Base-by-base conservation (phyloP, 208 protist species). In the Angomonas ambiguus region DNA sequence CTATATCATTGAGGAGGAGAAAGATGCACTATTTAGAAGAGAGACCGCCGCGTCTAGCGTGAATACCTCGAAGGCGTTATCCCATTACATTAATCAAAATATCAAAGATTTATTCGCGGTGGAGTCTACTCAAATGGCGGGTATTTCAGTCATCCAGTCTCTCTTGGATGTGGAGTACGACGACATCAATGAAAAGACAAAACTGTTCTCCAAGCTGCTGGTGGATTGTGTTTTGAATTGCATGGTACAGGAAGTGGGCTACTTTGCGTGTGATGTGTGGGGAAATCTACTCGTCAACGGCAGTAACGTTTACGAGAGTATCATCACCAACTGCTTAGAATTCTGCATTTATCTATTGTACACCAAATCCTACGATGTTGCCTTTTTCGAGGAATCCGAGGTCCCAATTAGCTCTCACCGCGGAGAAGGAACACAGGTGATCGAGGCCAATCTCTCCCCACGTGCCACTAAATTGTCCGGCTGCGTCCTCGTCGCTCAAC, bases 1-100 rank as follows among this genome's bases (percentile, higher is more conserved):
- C 45, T 88, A 92, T 69, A 76, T 96, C 24, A 87, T 96, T 41
- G 85, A 92, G 65, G 91, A 96, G 41, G 87, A 96, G 68, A 79
- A 82, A 51, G 87, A 96, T 56, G 77, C 77, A 0, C 80, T 96
- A 6, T 87, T 92, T 65, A 81, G 91, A 45, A 77, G 81, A 6
- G 81, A 82, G 55, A 53, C 10, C 45, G 74, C 68, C 16, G 34
- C 58, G 33, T 51, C 56, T 34, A n/a, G 51, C 20, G 27, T 63
- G 45, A 69, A 74, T 41, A 70, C 74, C 13, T 65, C 86, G 16
- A 80, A 83, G 35, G 69, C 77, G 32, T 68, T 92, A 22, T 69
- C 78, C 18, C 78, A 74, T 41, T 96, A 85, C 81, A 71, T 96
- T 6, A 91, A 92, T 63, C 55, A 67, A 22, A 88, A 93, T 65